Evolutionary conservation across 306 rosid genomes (phyloP).

Genomic region (Crotalaria pallida): DNA sequence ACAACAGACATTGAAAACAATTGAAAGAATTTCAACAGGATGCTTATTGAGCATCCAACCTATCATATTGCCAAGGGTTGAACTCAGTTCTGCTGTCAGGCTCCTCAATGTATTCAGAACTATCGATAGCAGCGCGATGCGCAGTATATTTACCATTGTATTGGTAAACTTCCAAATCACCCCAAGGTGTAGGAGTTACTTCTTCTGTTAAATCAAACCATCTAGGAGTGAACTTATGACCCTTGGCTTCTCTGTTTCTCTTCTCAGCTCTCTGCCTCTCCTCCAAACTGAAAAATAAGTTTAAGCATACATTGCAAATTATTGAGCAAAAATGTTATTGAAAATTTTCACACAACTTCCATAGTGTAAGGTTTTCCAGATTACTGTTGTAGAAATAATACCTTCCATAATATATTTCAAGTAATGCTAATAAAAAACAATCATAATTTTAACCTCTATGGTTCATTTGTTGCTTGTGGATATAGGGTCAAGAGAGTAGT

Average conservation of each 20-base stretch:
- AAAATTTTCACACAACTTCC: neutral
- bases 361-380: too few species aligned
- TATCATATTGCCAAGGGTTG: conserved; percentile 75
- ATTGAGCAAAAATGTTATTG: neutral
- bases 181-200: conserved; percentile 70
- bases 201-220: conserved; percentile 76
- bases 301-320: conserved; percentile 15
- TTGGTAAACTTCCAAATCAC: conserved; percentile 65
- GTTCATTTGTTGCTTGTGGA: neutral
- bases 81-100: conserved; percentile 44
- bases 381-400: too few species aligned
- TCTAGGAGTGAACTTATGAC: conserved; percentile 51
- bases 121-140: conserved; percentile 50
- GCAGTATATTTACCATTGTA: conserved; percentile 60
- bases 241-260: conserved; percentile 51
- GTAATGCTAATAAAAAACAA: neutral
- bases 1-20: conserved; percentile 7
- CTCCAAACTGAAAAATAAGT: conserved; percentile 50
- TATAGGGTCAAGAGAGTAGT: conserved; percentile 1
- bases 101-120: conserved; percentile 36
- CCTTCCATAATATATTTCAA: neutral
- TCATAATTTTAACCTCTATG: neutral
- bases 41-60: conserved; percentile 34
- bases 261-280: conserved; percentile 83
- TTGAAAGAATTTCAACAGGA: conserved; percentile 20